phyloP scores from a whole-genome alignment of 768 basidiomycete genomes.

The Fomitopsis pulvina region DNA sequence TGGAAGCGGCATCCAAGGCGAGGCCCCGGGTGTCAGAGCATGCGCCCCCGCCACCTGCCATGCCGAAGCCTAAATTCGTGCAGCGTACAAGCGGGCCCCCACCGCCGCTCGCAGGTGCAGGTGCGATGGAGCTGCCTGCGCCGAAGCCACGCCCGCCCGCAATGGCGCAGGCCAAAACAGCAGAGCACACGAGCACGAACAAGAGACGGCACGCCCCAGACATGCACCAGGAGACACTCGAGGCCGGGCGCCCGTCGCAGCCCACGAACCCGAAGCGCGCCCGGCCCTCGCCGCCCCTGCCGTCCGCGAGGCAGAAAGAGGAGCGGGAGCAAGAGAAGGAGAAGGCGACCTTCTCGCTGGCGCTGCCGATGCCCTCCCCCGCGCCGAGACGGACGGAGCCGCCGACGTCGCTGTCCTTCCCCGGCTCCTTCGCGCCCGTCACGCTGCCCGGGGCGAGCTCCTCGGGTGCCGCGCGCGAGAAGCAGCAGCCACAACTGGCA shows the following conservation, averaged over 20 bases:
- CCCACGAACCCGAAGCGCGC: conserved; percentile 11
- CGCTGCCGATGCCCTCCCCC: conserved; percentile 11
- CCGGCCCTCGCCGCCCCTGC: conserved; percentile 1
- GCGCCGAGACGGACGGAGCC: conserved; percentile 4
- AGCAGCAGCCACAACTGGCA: too few species aligned
- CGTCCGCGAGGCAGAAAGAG: not conserved
- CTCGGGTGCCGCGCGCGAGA: not conserved
- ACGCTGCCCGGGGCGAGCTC: conserved; percentile 1
- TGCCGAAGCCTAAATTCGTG: conserved; percentile 1
- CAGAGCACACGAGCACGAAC: conserved; percentile 1
- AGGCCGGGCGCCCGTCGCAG: conserved; percentile 6
- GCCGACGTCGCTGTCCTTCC: conserved; percentile 12
- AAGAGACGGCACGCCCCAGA: conserved; percentile 14
- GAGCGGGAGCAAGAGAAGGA: conserved; percentile 6
- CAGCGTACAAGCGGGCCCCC: conserved; percentile 1
- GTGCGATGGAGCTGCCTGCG: not conserved
- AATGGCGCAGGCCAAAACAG: not conserved
- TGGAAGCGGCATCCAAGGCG: conserved; percentile 5
- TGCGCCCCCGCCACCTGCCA: not conserved
- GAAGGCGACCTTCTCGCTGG: conserved; percentile 11
- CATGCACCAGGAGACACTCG: conserved; percentile 7
- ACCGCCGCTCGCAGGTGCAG: not conserved
- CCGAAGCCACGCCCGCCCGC: not conserved
- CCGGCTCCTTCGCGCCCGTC: conserved; percentile 6
- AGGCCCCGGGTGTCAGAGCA: not conserved